Conservation (phyloP, 495 filamentous ascomycete species). For the Hyaloscypha hepaticicola region DNA sequence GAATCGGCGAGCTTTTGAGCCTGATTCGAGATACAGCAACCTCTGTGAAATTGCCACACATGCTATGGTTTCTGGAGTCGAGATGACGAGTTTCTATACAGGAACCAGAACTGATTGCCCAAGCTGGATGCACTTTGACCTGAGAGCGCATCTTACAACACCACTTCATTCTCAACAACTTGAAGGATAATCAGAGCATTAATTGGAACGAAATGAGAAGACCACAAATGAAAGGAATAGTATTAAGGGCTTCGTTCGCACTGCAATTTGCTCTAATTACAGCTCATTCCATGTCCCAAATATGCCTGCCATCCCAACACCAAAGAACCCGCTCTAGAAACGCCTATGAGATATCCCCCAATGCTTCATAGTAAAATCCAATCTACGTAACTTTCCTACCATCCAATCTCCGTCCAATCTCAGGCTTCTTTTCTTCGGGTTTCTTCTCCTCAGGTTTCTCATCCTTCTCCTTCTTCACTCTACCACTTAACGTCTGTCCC, state of each 20-base stretch:
- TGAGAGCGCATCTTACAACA: too few relatives aligned
- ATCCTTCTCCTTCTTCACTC: slow-evolving; percentile 49
- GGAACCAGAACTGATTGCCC: too few relatives aligned
- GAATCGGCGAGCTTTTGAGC: too few relatives aligned
- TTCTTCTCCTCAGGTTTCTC: slow-evolving; percentile 24
- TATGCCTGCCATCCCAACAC: neutral
- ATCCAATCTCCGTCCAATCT: slow-evolving; percentile 26
- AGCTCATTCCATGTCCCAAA: neutral
- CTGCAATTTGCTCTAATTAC: neutral
- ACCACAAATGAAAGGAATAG: neutral
- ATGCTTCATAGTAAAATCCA: neutral
- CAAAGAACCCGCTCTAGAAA: neutral
- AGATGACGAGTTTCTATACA: too few relatives aligned
- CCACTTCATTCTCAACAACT: too few relatives aligned
- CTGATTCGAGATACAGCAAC: too few relatives aligned
- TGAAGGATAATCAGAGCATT: neutral
- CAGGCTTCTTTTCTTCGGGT: slow-evolving; percentile 29
- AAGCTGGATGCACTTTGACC: too few relatives aligned
- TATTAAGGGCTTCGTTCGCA: neutral
- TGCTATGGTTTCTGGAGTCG: too few relatives aligned
- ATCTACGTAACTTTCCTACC: slow-evolving; percentile 14
- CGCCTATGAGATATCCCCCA: neutral
- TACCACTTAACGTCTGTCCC: slow-evolving; percentile 79
- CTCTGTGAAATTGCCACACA: too few relatives aligned
- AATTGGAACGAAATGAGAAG: neutral